A percentile compares a stretch with the other conserved stretches of the same genome.
These are phyloP conservation scores for Colletotrichum eleusines DNA, from an alignment of 2,329 filamentous ascomycete species.

Conservation along the genomic window DNA sequence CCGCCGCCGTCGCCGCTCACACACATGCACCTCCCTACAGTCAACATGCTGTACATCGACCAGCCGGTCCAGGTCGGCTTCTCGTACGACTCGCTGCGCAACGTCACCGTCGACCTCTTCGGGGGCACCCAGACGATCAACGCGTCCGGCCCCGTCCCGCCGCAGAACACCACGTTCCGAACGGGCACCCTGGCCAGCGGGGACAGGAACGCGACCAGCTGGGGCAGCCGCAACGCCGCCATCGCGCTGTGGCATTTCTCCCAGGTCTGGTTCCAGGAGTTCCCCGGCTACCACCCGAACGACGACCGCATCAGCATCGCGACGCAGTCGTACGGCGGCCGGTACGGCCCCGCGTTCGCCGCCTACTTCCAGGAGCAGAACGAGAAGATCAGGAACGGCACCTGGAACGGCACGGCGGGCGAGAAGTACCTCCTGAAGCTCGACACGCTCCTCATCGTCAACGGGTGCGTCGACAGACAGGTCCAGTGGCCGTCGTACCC, in stretches of 20 bases:
- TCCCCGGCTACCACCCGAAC: constrained; percentile 70
- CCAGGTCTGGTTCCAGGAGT: constrained; percentile 69
- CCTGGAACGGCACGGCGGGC: constrained; percentile 47
- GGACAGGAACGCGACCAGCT: constrained; percentile 46
- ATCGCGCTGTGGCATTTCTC: constrained; percentile 47
- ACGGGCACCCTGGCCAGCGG: constrained; percentile 51
- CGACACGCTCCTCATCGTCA: constrained; percentile 68
- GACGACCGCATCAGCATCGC: constrained; percentile 64
- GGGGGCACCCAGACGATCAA: constrained; percentile 32
- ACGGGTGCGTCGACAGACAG: constrained; percentile 65
- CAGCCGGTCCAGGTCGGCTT: constrained; percentile 44
- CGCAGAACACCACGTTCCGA: constrained; percentile 52
- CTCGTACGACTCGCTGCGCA: constrained; percentile 43
- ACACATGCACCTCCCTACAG: too few species aligned
- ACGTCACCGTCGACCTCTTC: constrained; percentile 43
- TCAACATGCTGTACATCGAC: constrained; percentile 45
- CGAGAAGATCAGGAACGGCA: constrained; percentile 59
- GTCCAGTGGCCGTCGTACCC: constrained; percentile 51
- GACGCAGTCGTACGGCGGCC: constrained; percentile 68
- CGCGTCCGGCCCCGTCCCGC: constrained; percentile 45
- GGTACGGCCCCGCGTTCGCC: constrained; percentile 69
- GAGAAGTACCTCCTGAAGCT: constrained; percentile 57
- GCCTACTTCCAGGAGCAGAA: constrained; percentile 69
- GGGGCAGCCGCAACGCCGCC: constrained; percentile 57
- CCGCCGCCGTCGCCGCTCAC: too few species aligned